Base-by-base conservation (phyloP, 352 stramenopile species). In the Pythium coloratum region DNA sequence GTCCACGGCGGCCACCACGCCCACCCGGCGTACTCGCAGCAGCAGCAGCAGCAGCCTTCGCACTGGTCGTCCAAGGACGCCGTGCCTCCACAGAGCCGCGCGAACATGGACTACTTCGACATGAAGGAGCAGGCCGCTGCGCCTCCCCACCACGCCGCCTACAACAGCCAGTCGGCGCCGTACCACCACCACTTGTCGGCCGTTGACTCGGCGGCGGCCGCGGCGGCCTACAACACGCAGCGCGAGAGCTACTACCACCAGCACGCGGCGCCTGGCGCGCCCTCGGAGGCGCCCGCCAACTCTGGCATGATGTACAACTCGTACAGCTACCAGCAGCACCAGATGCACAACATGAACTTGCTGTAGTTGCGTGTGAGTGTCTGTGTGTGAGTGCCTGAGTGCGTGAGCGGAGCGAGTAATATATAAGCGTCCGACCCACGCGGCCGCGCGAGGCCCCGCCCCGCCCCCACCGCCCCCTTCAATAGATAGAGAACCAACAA, bases 301-400 rank as follows among this genome's bases (percentile, higher is more conserved):
- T 49, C 47, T 59, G 36, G 77, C 69, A 88, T 89, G 76, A 83
- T 91, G 81, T 92, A 92, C 71, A 47, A 55, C 47, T 73, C 67
- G 67, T 73, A 73, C 62, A 65, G 66, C 51, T 91, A 91, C 78
- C 81, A 80, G 55, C 63, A 76, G 32, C 82, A 92, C 59, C 84
- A 87, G 75, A 90, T 92, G 82, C 84, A 92, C 75, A 82, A 70
- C 76, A 90, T 92, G 84, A 84, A 88, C 63, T 82, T 90, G 71
- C 63, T 70, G 65, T 79, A 79, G 63, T 69, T n/a, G 24, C 34
- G 32, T 24, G 20, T n/a, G 20, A 24, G 14, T 18, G n/a, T 1
- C 55, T 40, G 20, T 12, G 18, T 30, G 20, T 53, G 49, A 28
- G 33, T 59, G 46, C 32, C 20, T 51, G 18, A 66, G 33, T 30